Evolutionary conservation across 305 asterid genomes (phyloP).

Genomic region (Fraxinus latifolia): DNA sequence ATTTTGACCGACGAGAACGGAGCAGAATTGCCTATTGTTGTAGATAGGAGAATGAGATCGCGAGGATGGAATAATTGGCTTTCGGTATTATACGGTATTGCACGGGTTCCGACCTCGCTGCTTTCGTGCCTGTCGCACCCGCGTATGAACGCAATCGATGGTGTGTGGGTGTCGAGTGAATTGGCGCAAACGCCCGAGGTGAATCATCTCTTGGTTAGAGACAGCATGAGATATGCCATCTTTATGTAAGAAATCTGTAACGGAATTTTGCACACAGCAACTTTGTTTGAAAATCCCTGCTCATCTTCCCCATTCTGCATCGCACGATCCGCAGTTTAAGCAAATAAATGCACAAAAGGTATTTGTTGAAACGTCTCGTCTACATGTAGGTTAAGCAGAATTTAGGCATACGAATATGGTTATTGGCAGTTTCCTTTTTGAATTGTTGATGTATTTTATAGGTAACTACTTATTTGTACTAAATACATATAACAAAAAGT

Average conservation of each 20-base stretch:
- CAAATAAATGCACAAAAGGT: background rate
- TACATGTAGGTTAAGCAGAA: background rate
- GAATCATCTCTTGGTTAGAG: background rate
- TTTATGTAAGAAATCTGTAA: background rate
- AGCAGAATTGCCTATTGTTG: background rate
- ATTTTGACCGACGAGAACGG: background rate
- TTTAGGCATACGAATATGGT: too few species aligned
- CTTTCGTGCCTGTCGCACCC: background rate
- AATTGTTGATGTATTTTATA: too few species aligned
- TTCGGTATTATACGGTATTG: background rate
- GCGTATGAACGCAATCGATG: background rate
- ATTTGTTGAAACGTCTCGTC: background rate
- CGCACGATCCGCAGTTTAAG: background rate
- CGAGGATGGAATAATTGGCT: background rate
- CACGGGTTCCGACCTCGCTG: background rate
- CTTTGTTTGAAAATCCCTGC: background rate
- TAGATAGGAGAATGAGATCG: background rate
- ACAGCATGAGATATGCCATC: conserved; percentile 3
- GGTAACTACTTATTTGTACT: too few species aligned
- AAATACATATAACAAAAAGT: background rate
- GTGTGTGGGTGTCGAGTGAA: background rate
- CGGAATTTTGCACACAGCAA: background rate
- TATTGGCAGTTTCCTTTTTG: background rate
- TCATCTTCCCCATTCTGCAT: background rate
- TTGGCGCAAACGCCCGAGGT: background rate